Evolutionary conservation across 2,329 filamentous ascomycete genomes (phyloP).

Genomic region (Botryotinia narcissicola): DNA sequence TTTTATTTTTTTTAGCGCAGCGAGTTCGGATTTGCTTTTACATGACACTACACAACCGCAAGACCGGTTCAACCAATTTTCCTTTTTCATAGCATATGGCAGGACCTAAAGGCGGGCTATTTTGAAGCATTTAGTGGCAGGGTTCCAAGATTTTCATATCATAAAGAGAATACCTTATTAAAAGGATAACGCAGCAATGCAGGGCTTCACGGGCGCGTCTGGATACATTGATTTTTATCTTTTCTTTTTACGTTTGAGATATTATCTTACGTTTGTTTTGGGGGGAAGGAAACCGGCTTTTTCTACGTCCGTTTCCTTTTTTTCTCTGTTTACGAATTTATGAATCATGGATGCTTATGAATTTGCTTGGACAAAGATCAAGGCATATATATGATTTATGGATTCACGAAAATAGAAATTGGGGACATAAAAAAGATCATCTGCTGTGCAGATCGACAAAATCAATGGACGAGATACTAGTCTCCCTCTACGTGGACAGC

Average conservation of each 20-base stretch:
- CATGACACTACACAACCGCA: constrained; percentile 44
- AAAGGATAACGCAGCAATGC: constrained; percentile 66
- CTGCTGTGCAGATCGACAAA: constrained; percentile 21
- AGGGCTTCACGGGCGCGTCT: constrained; percentile 46
- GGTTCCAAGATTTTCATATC: constrained; percentile 39
- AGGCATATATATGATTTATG: constrained; percentile 28
- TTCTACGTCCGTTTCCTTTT: constrained; percentile 35
- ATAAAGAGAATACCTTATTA: constrained; percentile 37
- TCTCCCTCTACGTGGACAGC: constrained; percentile 9
- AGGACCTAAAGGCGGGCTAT: constrained; percentile 35
- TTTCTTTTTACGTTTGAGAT: constrained; percentile 31
- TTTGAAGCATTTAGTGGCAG: constrained; percentile 37
- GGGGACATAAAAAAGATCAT: constrained; percentile 15
- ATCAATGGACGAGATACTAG: constrained; percentile 25
- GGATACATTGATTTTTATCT: constrained; percentile 33
- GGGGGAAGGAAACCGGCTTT: constrained; percentile 23
- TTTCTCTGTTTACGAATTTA: constrained; percentile 9
- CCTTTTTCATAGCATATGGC: constrained; percentile 36
- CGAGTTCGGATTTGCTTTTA: constrained; percentile 48
- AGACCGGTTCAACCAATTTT: constrained; percentile 37
- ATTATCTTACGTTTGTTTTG: constrained; percentile 12
- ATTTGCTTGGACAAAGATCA: constrained; percentile 25
- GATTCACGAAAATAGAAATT: constrained; percentile 24
- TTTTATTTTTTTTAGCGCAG: constrained; percentile 43
- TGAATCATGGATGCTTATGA: constrained; percentile 26